phyloP scores from a whole-genome alignment of 106 monocot genomes.

The Iris macrosiphon region DNA sequence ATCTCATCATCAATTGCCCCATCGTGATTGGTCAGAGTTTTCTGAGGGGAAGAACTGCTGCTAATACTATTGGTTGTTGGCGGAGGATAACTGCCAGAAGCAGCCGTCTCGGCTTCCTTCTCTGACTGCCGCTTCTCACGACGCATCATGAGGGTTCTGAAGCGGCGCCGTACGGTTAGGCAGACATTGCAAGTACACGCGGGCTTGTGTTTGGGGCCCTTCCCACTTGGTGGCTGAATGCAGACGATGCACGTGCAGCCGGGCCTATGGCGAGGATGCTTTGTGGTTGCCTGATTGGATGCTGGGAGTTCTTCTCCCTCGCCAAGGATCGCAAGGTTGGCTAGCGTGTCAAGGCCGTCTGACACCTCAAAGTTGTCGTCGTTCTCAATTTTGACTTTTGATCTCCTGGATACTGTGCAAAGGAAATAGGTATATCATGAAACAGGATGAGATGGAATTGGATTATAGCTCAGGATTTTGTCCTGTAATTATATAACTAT shows the following conservation, averaged over 20 bases:
- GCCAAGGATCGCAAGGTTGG: conserved; percentile 76
- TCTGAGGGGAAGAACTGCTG: conserved; percentile 3
- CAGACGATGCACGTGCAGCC: conserved; percentile 69
- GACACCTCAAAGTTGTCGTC: conserved; percentile 37
- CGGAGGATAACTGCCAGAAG: neutral
- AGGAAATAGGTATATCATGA: neutral
- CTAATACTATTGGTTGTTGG: neutral
- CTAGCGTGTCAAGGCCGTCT: conserved; percentile 81
- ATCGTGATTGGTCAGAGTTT: conserved; percentile 3
- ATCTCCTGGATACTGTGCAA: conserved; percentile 25
- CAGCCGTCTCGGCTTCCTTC: conserved; percentile 28
- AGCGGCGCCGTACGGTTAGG: conserved; percentile 45
- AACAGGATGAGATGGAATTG: neutral
- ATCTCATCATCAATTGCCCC: conserved; percentile 25
- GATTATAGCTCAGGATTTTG: too few relatives aligned
- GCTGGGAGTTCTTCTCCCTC: conserved; percentile 38
- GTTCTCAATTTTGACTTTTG: conserved; percentile 48
- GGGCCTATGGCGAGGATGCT: conserved; percentile 61
- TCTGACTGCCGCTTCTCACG: conserved; percentile 32
- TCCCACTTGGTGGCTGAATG: conserved; percentile 64
- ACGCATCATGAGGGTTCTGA: conserved; percentile 41
- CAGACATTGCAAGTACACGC: conserved; percentile 55
- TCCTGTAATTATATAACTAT: too few relatives aligned
- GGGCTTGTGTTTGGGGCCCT: conserved; percentile 60
- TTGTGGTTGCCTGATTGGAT: conserved; percentile 55